Percentiles rank a stretch among this genome's conserved stretches.
These are phyloP conservation scores for Chrysanthemum makinoi DNA, from an alignment of 129 eudicot species.

Conservation along the genomic window DNA sequence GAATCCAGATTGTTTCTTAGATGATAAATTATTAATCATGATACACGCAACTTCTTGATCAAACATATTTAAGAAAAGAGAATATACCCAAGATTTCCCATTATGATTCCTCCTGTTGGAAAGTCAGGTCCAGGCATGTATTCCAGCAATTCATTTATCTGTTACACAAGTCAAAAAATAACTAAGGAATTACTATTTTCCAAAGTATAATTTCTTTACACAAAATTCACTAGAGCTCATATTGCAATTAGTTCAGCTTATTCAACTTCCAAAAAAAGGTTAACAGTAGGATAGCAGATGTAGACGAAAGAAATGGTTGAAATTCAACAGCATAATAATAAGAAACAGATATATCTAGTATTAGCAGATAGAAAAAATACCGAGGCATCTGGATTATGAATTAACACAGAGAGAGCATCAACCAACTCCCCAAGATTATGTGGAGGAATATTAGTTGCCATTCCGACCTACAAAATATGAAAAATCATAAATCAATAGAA, in stretches of 20 bases:
- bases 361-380: constrained; percentile 39
- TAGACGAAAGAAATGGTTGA: no score
- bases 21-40: not conserved
- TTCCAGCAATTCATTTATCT: constrained; percentile 94
- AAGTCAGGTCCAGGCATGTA: constrained; percentile 99
- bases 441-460: constrained; percentile 99
- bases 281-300: not conserved
- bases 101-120: constrained; percentile 94
- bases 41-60: not conserved
- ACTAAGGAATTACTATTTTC: not conserved
- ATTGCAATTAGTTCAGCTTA: not conserved
- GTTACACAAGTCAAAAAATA: constrained; percentile 19
- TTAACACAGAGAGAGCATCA: constrained; percentile 77
- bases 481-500: not conserved
- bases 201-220: not conserved
- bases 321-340: not conserved
- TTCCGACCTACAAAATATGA: constrained; percentile 58
- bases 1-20: not conserved
- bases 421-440: constrained; percentile 98
- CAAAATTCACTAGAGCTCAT: not conserved
- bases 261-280: constrained; percentile 6
- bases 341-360: not conserved
- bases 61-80: constrained; percentile 9
- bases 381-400: constrained; percentile 92
- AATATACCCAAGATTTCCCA: constrained; percentile 82